Evolutionary conservation across 2,329 filamentous ascomycete species (phyloP).

Genomic region (Bipolaris zeicola): DNA sequence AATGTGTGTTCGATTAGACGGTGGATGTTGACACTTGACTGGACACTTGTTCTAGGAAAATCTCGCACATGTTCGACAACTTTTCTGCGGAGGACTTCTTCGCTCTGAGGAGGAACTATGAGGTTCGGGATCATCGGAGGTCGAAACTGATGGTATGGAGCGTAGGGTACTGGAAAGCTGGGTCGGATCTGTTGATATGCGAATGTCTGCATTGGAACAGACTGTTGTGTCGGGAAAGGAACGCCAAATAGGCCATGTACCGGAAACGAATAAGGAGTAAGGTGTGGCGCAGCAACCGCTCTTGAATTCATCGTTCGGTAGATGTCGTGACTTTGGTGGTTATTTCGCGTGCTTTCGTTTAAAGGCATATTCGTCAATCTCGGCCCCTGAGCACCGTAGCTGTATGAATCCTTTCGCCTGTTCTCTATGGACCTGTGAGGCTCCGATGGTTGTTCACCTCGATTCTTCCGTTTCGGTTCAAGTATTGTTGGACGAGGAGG

Average conservation of each 20-base stretch:
- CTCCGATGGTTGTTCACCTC: background rate
- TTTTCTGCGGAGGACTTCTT: slow-evolving; percentile 23
- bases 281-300: slow-evolving; percentile 2
- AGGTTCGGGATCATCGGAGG: background rate
- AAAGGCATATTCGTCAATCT: slow-evolving; percentile 11
- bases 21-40: slow-evolving; percentile 11
- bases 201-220: slow-evolving; percentile 4
- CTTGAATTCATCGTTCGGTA: slow-evolving; percentile 23
- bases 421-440: slow-evolving; percentile 21
- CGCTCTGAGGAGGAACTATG: slow-evolving; percentile 2
- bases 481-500: slow-evolving; percentile 3
- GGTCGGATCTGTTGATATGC: background rate
- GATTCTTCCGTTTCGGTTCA: background rate
- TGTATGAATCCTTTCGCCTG: slow-evolving; percentile 16
- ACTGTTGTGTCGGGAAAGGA: slow-evolving; percentile 13
- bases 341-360: slow-evolving; percentile 18
- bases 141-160: slow-evolving; percentile 2
- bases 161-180: background rate
- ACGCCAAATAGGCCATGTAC: background rate
- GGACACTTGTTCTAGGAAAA: slow-evolving; percentile 2
- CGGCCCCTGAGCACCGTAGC: slow-evolving; percentile 8
- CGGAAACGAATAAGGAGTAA: background rate
- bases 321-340: slow-evolving; percentile 22
- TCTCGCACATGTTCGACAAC: slow-evolving; percentile 23
- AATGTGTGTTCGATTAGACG: slow-evolving; percentile 23